Evolutionary conservation across 2,329 filamentous ascomycete species (phyloP).

Genomic region (Xylaria sp.): DNA sequence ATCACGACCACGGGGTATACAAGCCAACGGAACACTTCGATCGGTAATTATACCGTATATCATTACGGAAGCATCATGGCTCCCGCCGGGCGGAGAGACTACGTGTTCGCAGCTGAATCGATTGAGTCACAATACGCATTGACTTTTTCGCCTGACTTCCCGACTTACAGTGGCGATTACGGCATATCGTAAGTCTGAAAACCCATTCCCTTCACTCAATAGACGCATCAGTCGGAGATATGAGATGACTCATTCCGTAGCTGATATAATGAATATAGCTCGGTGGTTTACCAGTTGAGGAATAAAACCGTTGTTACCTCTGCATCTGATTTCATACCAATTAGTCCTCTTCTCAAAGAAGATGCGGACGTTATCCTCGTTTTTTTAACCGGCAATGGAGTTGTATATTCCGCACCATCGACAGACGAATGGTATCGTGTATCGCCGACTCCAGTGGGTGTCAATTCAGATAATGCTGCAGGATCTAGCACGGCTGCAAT

Average conservation of each 20-base stretch:
- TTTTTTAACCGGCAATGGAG: constrained; percentile 25
- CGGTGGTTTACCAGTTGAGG: not conserved
- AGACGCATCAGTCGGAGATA: not conserved
- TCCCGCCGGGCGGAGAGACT: not conserved
- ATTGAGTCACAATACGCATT: constrained; percentile 22
- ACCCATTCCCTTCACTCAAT: not conserved
- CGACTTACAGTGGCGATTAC: not conserved
- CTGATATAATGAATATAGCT: not conserved
- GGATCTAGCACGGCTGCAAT: not conserved
- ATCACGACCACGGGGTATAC: constrained; percentile 25
- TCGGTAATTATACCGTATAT: constrained; percentile 23
- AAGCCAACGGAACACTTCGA: not conserved
- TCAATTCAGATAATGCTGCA: not conserved
- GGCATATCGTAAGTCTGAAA: not conserved
- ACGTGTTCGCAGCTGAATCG: constrained; percentile 10
- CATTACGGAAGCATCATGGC: constrained; percentile 23
- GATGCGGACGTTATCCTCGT: constrained; percentile 21
- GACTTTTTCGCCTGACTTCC: not conserved
- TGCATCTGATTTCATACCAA: constrained; percentile 6
- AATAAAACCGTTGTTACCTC: not conserved
- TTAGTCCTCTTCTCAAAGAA: not conserved
- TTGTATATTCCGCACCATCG: constrained; percentile 14
- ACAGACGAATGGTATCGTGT: constrained; percentile 27
- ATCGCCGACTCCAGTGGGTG: not conserved
- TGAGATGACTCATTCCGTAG: not conserved